Percentiles rank a stretch among this genome's conserved stretches.
These are phyloP conservation scores for Penicillium canariense DNA, from an alignment of 495 filamentous ascomycete species.

Conservation along the genomic window DNA sequence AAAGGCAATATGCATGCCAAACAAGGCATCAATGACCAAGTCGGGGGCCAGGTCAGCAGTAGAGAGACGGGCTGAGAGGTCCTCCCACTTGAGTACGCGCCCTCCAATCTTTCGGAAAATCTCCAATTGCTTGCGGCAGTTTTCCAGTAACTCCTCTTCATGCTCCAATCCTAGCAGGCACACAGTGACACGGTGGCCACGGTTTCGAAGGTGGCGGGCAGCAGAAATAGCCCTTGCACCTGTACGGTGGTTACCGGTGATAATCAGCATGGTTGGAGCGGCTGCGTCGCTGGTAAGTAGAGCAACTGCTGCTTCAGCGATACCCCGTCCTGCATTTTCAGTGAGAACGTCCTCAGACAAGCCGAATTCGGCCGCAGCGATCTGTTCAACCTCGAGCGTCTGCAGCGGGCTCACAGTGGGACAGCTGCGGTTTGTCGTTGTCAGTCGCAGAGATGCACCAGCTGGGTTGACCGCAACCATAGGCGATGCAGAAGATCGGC, in stretches of 20 bases:
- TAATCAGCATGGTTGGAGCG: conserved; percentile 68
- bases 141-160: conserved; percentile 70
- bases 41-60: conserved; percentile 62
- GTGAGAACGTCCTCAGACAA: conserved; percentile 86
- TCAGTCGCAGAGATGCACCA: conserved; percentile 43
- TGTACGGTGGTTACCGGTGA: conserved; percentile 85
- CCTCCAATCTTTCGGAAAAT: conserved; percentile 78
- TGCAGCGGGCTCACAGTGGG: conserved; percentile 80
- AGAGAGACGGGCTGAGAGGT: conserved; percentile 51
- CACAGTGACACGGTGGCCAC: conserved; percentile 72
- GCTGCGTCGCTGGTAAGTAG: conserved; percentile 45
- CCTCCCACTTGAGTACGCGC: conserved; percentile 57
- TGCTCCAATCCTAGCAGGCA: conserved; percentile 79
- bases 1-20: conserved; percentile 79
- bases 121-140: conserved; percentile 69
- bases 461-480: conserved; percentile 33
- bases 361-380: conserved; percentile 77
- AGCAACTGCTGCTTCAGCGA: conserved; percentile 77
- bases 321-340: conserved; percentile 84
- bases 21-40: conserved; percentile 82
- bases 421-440: conserved; percentile 66
- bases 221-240: conserved; percentile 83
- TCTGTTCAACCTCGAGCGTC: conserved; percentile 86
- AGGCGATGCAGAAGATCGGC: conserved; percentile 38
- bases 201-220: conserved; percentile 80